phyloP scores from a whole-genome alignment of 495 filamentous ascomycete genomes.

The Echria macrotheca region DNA sequence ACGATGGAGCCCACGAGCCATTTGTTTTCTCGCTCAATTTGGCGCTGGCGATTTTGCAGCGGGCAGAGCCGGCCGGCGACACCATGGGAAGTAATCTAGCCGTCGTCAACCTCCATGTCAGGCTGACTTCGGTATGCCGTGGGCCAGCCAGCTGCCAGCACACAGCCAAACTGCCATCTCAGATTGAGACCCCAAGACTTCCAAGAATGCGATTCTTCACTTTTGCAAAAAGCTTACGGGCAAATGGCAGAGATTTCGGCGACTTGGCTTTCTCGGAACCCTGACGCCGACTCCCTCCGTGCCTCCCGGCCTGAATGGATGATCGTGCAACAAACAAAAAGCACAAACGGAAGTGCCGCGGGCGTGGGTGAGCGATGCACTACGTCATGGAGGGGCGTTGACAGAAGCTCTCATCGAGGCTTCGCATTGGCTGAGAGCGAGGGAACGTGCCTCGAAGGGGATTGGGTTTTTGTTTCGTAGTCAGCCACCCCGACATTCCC shows the following conservation, averaged over 20 bases:
- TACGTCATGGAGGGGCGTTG: conserved; percentile 5
- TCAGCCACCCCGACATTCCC: too few species aligned
- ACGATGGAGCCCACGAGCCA: conserved; percentile 17
- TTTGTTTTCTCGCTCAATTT: conserved; percentile 15
- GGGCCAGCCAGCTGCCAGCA: background rate
- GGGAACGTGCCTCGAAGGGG: too few species aligned
- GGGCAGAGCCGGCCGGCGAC: conserved; percentile 7
- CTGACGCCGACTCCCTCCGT: background rate
- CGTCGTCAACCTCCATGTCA: background rate
- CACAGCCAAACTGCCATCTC: background rate
- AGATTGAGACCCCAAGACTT: background rate
- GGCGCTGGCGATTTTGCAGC: background rate
- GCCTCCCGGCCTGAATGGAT: background rate
- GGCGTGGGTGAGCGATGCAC: too few species aligned
- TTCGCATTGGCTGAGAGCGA: conserved; percentile 4
- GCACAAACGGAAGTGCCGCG: conserved; percentile 28
- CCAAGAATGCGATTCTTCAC: background rate
- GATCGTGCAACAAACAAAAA: background rate
- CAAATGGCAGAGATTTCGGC: conserved; percentile 9
- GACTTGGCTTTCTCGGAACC: conserved; percentile 7
- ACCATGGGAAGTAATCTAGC: background rate
- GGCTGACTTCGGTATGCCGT: background rate
- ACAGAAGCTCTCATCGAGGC: conserved; percentile 3
- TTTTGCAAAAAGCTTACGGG: background rate
- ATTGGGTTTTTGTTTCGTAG: too few species aligned